Percentiles rank a stretch among this genome's conserved stretches.
Evolutionary conservation across 805 yeast genomes (phyloP).

Genomic region (Saturnispora halmiae): DNA sequence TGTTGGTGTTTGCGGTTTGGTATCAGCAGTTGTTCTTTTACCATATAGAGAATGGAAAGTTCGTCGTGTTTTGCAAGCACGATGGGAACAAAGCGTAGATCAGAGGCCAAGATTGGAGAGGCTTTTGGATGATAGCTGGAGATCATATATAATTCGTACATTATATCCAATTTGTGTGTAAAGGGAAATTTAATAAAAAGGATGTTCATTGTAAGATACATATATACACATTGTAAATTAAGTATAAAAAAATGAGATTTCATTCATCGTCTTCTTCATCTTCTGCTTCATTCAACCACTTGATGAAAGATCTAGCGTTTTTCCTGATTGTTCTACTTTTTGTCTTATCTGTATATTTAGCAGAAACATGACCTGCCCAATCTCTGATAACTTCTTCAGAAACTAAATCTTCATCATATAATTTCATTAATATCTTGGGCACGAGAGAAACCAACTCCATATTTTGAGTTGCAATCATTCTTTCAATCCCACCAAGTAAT

Average conservation of each 20-base stretch:
- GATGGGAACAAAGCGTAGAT: conserved; percentile 11
- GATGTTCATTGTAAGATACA: not conserved
- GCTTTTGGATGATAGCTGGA: conserved; percentile 1
- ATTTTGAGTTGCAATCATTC: conserved; percentile 77
- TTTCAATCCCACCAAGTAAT: conserved; percentile 91
- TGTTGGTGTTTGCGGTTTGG: conserved; percentile 40
- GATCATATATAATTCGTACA: conserved; percentile 2
- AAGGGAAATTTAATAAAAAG: no score
- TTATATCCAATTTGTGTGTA: conserved; percentile 7
- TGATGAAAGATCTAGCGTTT: conserved; percentile 91
- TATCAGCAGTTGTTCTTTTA: conserved; percentile 35
- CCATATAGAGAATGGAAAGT: conserved; percentile 51
- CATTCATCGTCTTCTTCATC: conserved; percentile 65
- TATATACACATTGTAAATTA: not conserved
- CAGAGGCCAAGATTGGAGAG: conserved; percentile 1
- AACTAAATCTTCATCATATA: conserved; percentile 76
- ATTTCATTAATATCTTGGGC: conserved; percentile 72
- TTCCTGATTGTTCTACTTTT: conserved; percentile 87
- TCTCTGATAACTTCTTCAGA: conserved; percentile 71
- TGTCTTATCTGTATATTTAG: conserved; percentile 89
- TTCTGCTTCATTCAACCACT: conserved; percentile 94
- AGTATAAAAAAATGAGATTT: no score
- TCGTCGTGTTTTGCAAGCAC: conserved; percentile 29
- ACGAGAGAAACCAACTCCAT: conserved; percentile 57
- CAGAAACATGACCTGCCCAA: conserved; percentile 89